Percentiles rank a stretch among this genome's conserved stretches.
These are phyloP conservation scores for Chrysanthemum lavandulifolium DNA, from an alignment of 129 eudicot genomes.

Conservation along the genomic window DNA sequence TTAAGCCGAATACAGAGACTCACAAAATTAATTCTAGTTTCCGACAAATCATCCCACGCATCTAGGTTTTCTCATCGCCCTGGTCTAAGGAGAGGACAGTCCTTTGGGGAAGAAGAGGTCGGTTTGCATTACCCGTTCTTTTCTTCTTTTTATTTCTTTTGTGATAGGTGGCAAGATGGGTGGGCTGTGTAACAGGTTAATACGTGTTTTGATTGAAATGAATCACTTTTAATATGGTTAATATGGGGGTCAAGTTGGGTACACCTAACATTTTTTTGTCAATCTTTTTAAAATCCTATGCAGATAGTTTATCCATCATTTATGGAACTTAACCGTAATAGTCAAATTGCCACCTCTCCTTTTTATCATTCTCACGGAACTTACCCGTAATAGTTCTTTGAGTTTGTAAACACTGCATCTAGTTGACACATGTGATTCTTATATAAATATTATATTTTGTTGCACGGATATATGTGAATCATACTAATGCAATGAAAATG, in stretches of 20 bases:
- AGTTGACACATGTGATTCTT: constrained; percentile 10
- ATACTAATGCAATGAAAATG: constrained; percentile 15
- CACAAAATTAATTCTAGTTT: constrained; percentile 91
- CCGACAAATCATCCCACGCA: constrained; percentile 76
- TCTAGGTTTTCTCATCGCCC: constrained; percentile 64
- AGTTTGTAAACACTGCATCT: constrained; percentile 15
- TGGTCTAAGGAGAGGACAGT: constrained; percentile 79
- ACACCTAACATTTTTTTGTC: too few relatives aligned
- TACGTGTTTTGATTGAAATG: too few relatives aligned
- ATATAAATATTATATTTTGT: neutral
- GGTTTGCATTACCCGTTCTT: constrained; percentile 6
- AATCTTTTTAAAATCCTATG: too few relatives aligned
- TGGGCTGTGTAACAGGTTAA: neutral
- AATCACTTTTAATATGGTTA: too few relatives aligned
- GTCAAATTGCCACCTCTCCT: constrained; percentile 1
- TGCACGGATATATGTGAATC: constrained; percentile 5
- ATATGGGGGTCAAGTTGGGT: too few relatives aligned
- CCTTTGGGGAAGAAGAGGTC: constrained; percentile 99
- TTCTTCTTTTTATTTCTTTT: neutral
- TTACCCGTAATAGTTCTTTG: neutral
- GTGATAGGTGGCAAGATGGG: neutral
- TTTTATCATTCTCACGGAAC: constrained; percentile 11
- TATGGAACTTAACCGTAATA: too few relatives aligned
- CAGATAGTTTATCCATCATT: too few relatives aligned
- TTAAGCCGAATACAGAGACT: constrained; percentile 83